Percentiles rank a stretch among this genome's conserved stretches.
These are phyloP conservation scores for Penicillium sp. DNA, from an alignment of 2,329 filamentous ascomycete species.

Conservation along the genomic window DNA sequence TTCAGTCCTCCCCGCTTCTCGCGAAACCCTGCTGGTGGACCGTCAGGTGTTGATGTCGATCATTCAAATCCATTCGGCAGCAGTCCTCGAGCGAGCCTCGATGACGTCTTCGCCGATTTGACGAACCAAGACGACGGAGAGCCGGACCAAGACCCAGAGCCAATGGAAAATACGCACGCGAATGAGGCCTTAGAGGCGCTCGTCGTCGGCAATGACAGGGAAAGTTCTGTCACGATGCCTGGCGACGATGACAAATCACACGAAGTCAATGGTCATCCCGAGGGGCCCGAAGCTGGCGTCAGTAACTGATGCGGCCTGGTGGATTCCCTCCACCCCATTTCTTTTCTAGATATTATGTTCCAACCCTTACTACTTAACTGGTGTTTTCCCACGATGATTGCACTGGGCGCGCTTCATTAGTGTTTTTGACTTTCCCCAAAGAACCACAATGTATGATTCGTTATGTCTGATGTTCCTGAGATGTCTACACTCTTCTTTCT, in stretches of 20 bases:
- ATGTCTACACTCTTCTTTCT: constrained; percentile 17
- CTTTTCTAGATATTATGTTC: not conserved
- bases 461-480: constrained; percentile 22
- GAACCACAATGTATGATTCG: constrained; percentile 24
- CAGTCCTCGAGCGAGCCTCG: constrained; percentile 46
- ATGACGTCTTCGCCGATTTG: constrained; percentile 53
- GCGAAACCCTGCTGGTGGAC: constrained; percentile 39
- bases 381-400: constrained; percentile 2
- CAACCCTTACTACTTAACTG: not conserved
- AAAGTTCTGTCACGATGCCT: constrained; percentile 35
- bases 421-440: not conserved
- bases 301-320: constrained; percentile 16
- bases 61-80: constrained; percentile 42
- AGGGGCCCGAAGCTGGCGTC: constrained; percentile 11
- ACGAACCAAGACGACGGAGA: constrained; percentile 49
- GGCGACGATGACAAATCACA: constrained; percentile 30
- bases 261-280: constrained; percentile 28
- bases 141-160: constrained; percentile 33
- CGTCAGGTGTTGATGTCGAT: constrained; percentile 38
- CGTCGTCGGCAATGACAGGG: constrained; percentile 44
- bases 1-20: constrained; percentile 49
- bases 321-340: not conserved
- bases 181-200: constrained; percentile 53
- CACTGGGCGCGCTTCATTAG: constrained; percentile 10
- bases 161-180: constrained; percentile 52